A percentile compares a stretch with the other conserved stretches of the same genome.
Conservation (phyloP, 1,139 yeast species). For the Candida sp. region DNA sequence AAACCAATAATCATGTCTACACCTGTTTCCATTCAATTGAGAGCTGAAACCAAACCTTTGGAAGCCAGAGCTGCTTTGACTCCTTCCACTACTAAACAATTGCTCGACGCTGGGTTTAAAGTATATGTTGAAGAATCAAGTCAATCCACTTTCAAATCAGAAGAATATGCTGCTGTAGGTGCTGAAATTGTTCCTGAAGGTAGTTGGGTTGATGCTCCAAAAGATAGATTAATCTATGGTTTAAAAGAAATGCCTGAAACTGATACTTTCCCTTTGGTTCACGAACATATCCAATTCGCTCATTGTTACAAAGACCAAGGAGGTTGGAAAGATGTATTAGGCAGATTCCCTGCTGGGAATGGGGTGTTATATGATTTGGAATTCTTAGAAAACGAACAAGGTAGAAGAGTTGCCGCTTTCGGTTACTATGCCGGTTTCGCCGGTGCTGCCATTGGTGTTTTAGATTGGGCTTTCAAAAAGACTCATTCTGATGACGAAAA, state of each 20-base stretch:
- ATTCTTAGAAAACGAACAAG: constrained; percentile 88
- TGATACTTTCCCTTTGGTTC: constrained; percentile 87
- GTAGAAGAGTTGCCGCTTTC: constrained; percentile 98
- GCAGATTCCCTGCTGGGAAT: constrained; percentile 86
- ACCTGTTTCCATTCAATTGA: constrained; percentile 64
- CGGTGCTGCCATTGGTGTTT: constrained; percentile 94
- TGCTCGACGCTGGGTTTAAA: constrained; percentile 85
- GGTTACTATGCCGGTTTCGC: constrained; percentile 99
- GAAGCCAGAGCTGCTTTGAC: constrained; percentile 98
- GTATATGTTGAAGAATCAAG: constrained; percentile 84
- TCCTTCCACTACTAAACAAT: constrained; percentile 81
- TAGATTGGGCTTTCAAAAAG: constrained; percentile 94
- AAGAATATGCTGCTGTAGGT: constrained; percentile 79
- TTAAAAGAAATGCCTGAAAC: constrained; percentile 92
- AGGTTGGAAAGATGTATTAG: constrained; percentile 92
- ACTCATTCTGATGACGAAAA: constrained; percentile 60
- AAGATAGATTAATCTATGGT: constrained; percentile 85
- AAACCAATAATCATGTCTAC: constrained; percentile 7
- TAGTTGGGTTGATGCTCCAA: constrained; percentile 90
- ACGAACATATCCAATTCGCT: constrained; percentile 97
- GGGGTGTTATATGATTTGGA: constrained; percentile 92
- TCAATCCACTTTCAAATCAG: constrained; percentile 73
- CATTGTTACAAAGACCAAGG: constrained; percentile 98
- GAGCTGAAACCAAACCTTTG: constrained; percentile 96
- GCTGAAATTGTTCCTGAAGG: constrained; percentile 89